These are phyloP conservation scores for Neurospora sp. DNA, from an alignment of 495 filamentous ascomycete genomes.

Conservation along the genomic window DNA sequence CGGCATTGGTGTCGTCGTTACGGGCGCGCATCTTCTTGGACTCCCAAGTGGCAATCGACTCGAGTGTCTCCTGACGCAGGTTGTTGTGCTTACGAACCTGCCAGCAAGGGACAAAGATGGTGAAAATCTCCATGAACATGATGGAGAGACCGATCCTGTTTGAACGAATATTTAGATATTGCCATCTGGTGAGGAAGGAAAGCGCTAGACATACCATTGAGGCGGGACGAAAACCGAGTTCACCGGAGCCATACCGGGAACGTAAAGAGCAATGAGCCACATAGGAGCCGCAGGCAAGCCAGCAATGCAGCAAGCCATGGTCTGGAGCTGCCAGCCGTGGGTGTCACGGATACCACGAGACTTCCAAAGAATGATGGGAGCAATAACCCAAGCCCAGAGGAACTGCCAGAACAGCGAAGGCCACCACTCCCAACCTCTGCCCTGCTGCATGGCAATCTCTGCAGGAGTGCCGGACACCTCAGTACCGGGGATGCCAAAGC, in stretches of 20 bases:
- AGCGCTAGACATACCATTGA: conserved; percentile 38
- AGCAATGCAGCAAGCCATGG: conserved; percentile 47
- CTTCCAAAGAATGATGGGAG: conserved; percentile 32
- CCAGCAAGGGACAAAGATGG: conserved; percentile 36
- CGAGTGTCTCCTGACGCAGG: conserved; percentile 21
- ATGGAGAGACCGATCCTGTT: conserved; percentile 24
- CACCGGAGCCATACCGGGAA: conserved; percentile 43
- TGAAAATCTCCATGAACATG: conserved; percentile 41
- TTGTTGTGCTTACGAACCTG: conserved; percentile 17
- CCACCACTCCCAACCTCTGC: conserved; percentile 58
- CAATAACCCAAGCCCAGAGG: conserved; percentile 51
- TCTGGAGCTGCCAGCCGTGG: conserved; percentile 59
- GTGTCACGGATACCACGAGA: conserved; percentile 48
- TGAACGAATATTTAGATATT: conserved; percentile 1
- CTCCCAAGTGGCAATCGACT: conserved; percentile 22
- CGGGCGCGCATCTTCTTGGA: conserved; percentile 14
- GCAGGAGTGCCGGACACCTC: conserved; percentile 37
- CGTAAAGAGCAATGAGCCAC: conserved; percentile 54
- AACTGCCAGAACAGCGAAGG: conserved; percentile 55
- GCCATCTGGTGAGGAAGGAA: not conserved
- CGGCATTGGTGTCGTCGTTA: conserved; percentile 1
- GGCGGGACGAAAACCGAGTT: conserved; percentile 41
- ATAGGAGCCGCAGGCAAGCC: conserved; percentile 57
- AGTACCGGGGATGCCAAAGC: conserved; percentile 32
- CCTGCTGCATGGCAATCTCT: conserved; percentile 33